These are phyloP conservation scores for Penicillium longicatenatum DNA, from an alignment of 495 filamentous ascomycete species.

Conservation along the genomic window DNA sequence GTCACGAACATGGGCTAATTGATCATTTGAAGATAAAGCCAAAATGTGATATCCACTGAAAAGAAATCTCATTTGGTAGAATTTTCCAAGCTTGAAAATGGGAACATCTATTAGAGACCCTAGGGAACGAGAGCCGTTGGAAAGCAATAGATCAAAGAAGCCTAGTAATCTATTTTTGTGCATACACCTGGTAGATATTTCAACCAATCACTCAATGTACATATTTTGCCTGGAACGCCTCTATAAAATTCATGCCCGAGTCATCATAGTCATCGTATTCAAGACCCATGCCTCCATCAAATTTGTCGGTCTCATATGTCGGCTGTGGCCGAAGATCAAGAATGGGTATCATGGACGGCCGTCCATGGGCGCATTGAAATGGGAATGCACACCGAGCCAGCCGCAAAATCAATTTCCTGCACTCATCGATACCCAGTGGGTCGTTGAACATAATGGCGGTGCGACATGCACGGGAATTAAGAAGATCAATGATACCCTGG, in stretches of 20 bases:
- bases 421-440: constrained; percentile 63
- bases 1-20: no score
- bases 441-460: constrained; percentile 99
- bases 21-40: no score
- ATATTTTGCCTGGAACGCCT: constrained; percentile 23
- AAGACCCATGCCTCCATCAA: constrained; percentile 1
- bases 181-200: no score
- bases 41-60: no score
- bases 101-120: no score
- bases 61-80: no score
- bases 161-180: neutral
- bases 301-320: neutral
- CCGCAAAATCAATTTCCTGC: constrained; percentile 59
- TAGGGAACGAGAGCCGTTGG: no score
- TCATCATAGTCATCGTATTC: constrained; percentile 13
- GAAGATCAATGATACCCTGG: constrained; percentile 75
- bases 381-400: constrained; percentile 77
- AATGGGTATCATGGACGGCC: constrained; percentile 75
- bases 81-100: no score
- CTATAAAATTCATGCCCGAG: constrained; percentile 11
- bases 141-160: no score
- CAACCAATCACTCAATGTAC: constrained; percentile 6
- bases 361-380: constrained; percentile 90
- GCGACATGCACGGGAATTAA: constrained; percentile 88
- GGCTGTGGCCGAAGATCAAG: constrained; percentile 51